phyloP scores from a whole-genome alignment of 495 filamentous ascomycete genomes.

The Talaromyces ruber region DNA sequence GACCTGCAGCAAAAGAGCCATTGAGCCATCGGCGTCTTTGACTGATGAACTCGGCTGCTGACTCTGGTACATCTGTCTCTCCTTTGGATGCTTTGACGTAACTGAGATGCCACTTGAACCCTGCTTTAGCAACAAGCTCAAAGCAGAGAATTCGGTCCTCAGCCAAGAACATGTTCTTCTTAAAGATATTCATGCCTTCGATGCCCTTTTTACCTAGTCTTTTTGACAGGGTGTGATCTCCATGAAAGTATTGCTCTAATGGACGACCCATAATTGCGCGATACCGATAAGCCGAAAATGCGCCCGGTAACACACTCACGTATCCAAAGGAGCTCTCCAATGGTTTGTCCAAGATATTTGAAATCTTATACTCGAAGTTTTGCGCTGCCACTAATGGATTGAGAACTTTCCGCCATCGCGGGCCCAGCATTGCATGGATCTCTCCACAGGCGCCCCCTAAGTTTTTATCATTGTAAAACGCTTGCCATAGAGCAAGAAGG shows the following conservation, averaged over 20 bases:
- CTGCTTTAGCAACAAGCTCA: slow-evolving; percentile 95
- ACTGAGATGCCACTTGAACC: slow-evolving; percentile 95
- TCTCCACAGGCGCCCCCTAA: slow-evolving; percentile 97
- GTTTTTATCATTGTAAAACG: slow-evolving; percentile 98
- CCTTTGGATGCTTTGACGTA: slow-evolving; percentile 98
- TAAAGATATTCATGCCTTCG: slow-evolving; percentile 99
- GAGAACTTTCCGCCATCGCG: slow-evolving; percentile 79
- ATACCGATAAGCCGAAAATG: slow-evolving; percentile 97
- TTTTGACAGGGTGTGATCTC: slow-evolving; percentile 95
- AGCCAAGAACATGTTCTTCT: slow-evolving; percentile 99
- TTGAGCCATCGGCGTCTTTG: slow-evolving; percentile 98
- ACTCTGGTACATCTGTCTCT: slow-evolving; percentile 97
- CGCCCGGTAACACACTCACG: slow-evolving; percentile 93
- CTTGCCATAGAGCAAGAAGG: slow-evolving; percentile 89
- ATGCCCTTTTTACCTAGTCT: slow-evolving; percentile 96
- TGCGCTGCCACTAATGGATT: slow-evolving; percentile 94
- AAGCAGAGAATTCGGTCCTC: slow-evolving; percentile 99
- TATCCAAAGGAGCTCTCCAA: slow-evolving; percentile 96
- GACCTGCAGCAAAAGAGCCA: slow-evolving; percentile 93
- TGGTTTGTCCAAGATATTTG: slow-evolving; percentile 96
- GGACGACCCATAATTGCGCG: slow-evolving; percentile 96
- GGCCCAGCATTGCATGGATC: slow-evolving; percentile 96
- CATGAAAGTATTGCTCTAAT: slow-evolving; percentile 97
- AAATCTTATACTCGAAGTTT: slow-evolving; percentile 99
- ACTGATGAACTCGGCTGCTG: slow-evolving; percentile 92